Conservation (phyloP, 164 flowering plant species). For the Liquidambar formosana region DNA sequence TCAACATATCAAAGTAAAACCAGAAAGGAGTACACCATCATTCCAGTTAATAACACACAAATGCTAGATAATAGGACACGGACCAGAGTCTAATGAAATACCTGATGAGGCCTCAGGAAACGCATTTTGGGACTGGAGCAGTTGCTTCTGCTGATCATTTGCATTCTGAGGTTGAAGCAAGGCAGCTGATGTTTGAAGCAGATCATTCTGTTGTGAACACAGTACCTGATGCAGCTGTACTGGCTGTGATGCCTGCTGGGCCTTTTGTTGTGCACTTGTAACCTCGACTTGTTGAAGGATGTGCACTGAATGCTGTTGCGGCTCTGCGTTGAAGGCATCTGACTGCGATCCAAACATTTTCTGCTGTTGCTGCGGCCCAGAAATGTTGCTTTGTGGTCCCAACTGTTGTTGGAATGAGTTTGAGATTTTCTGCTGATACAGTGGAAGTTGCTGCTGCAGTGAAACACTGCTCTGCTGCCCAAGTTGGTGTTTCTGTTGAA, state of each 20-base stretch:
- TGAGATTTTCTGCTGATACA: background rate
- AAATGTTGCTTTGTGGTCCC: background rate
- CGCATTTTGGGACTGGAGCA: conserved; percentile 13
- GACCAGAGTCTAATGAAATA: background rate
- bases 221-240: conserved; percentile 21
- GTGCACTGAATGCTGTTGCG: conserved; percentile 10
- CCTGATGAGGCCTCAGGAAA: conserved; percentile 24
- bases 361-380: conserved; percentile 1
- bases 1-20: no score
- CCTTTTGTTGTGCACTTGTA: conserved; percentile 4
- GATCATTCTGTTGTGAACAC: conserved; percentile 10
- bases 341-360: background rate
- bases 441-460: background rate
- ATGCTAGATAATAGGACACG: no score
- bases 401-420: background rate
- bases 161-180: conserved; percentile 19
- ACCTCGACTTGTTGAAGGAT: conserved; percentile 1
- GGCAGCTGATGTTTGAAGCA: conserved; percentile 13
- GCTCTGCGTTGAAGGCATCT: conserved; percentile 7
- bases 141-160: conserved; percentile 16
- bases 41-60: no score
- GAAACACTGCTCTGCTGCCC: background rate
- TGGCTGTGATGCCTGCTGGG: conserved; percentile 15
- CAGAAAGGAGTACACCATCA: no score
- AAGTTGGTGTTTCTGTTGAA: conserved; percentile 2